A percentile compares a stretch with the other conserved stretches of the same genome.
phyloP scores from a whole-genome alignment of 2,329 filamentous ascomycete species.

The Xylariales sp. region DNA sequence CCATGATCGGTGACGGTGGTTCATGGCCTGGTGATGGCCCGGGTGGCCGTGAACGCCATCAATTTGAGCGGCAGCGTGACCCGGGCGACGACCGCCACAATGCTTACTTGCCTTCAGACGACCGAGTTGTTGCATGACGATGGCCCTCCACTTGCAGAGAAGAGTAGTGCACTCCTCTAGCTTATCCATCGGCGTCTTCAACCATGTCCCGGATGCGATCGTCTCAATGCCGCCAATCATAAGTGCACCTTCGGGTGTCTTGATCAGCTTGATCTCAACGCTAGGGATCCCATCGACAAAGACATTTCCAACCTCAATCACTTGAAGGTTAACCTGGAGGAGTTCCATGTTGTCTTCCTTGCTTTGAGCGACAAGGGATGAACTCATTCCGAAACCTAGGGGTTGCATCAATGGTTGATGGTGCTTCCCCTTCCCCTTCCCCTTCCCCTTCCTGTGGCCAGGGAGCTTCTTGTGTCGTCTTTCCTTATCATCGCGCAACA shows the following conservation, averaged over 20 bases:
- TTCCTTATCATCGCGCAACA: constrained; percentile 32
- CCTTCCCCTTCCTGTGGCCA: constrained; percentile 20
- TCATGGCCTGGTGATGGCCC: constrained; percentile 21
- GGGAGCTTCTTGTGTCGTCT: constrained; percentile 4
- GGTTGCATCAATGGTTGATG: constrained; percentile 24
- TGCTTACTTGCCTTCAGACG: constrained; percentile 30
- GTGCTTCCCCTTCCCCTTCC: constrained; percentile 13
- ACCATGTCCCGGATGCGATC: constrained; percentile 23
- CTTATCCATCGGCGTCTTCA: constrained; percentile 23
- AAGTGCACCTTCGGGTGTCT: constrained; percentile 50
- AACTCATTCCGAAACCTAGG: constrained; percentile 46
- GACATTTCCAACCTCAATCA: constrained; percentile 54
- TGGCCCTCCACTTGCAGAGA: constrained; percentile 49
- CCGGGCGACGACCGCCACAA: constrained; percentile 31
- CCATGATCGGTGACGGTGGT: constrained; percentile 31
- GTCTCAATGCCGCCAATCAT: constrained; percentile 47
- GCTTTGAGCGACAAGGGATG: constrained; percentile 39
- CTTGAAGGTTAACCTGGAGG: constrained; percentile 49
- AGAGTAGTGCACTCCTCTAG: constrained; percentile 32
- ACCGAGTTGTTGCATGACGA: constrained; percentile 40
- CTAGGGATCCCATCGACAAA: constrained; percentile 50
- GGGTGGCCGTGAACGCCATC: constrained; percentile 16
- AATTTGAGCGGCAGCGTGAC: constrained; percentile 18
- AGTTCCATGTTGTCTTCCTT: constrained; percentile 48
- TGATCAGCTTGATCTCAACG: constrained; percentile 58